Evolutionary conservation across 805 yeast genomes (phyloP).

Genomic region (Metschnikowia shivogae): DNA sequence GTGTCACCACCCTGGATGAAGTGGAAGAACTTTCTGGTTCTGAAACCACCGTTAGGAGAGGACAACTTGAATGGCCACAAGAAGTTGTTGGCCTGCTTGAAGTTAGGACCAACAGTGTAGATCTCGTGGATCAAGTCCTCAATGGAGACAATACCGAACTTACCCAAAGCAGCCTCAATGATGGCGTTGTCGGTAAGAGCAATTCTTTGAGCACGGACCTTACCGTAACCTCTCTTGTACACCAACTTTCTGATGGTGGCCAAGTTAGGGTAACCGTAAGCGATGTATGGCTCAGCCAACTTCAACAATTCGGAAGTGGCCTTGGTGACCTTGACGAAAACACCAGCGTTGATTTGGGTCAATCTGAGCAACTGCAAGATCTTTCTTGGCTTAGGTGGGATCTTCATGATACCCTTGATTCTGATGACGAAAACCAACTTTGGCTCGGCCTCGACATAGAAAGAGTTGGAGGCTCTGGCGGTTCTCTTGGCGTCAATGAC

Average conservation of each 20-base stretch:
- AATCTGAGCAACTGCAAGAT: conserved; percentile 91
- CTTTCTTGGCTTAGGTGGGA: conserved; percentile 99
- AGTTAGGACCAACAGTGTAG: conserved; percentile 95
- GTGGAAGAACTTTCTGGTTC: conserved; percentile 96
- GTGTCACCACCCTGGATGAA: conserved; percentile 97
- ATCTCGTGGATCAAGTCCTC: conserved; percentile 97
- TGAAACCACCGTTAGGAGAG: conserved; percentile 98
- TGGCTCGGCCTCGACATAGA: conserved; percentile 92
- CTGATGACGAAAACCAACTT: conserved; percentile 94
- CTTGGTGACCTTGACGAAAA: conserved; percentile 91
- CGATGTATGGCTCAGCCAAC: conserved; percentile 94
- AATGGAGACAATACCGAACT: conserved; percentile 86
- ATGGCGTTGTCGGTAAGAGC: conserved; percentile 83
- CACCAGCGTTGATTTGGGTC: conserved; percentile 92
- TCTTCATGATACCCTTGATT: conserved; percentile 99
- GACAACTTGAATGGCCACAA: conserved; percentile 97
- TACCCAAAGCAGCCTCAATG: conserved; percentile 83
- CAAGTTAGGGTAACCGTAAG: conserved; percentile 96
- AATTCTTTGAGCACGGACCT: conserved; percentile 93
- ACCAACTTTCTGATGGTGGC: conserved; percentile 87
- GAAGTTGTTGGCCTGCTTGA: conserved; percentile 98
- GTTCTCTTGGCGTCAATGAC: conserved; percentile 83
- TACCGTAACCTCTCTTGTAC: conserved; percentile 98
- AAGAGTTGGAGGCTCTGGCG: conserved; percentile 90
- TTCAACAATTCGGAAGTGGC: conserved; percentile 90